Base-by-base conservation (phyloP, 331 rosid species). In the Quercus lobata region DNA sequence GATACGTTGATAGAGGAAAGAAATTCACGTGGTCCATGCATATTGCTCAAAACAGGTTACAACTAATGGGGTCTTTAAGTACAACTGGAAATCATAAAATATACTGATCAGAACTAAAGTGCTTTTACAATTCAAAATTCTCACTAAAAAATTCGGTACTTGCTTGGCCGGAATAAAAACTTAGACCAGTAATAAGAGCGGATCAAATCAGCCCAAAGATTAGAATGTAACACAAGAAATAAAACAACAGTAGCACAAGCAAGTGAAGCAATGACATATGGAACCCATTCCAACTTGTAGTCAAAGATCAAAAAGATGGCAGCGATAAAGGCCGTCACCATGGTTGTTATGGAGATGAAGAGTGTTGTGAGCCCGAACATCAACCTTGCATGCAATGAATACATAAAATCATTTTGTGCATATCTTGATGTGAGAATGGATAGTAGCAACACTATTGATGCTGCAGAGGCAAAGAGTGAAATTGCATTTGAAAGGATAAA, bases 401-500 rank as follows among this genome's bases (percentile, higher is more conserved):
- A 15, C 8, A 27, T 4, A 16, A 63, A 63, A 5, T 63, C 70
- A 29, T 7, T 41, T 49, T 49, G 18, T 41, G 57, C 21, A 7
- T 19, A 44, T 5, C 74, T 37, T 41, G 74, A 71, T 3, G 34
- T 44, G 16, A 71, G 56, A 71, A 24, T 30, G n/a, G 6, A 60
- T 15, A 72, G 56, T 30, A 21, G 24, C 75, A 30, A 54, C 41
- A 75, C 16, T 37, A 80, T 75, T 1, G 76, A 80, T 2, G 63
- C 17, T 3, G 57, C n/a, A 1, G 84, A 75, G 14, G 57, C 8
- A n/a, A 69, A 81, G 0, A 81, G 25, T 44, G 84, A 61, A 0
- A 49, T 21, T 30, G 76, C 72, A 63, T 82, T 82, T 25, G 81
- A 16, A n/a, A 82, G 7, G 57, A 72, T 5, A 60, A 82, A 81